Conservation (phyloP, 139 green algal species). For the Zygnema circumcarinatum region DNA sequence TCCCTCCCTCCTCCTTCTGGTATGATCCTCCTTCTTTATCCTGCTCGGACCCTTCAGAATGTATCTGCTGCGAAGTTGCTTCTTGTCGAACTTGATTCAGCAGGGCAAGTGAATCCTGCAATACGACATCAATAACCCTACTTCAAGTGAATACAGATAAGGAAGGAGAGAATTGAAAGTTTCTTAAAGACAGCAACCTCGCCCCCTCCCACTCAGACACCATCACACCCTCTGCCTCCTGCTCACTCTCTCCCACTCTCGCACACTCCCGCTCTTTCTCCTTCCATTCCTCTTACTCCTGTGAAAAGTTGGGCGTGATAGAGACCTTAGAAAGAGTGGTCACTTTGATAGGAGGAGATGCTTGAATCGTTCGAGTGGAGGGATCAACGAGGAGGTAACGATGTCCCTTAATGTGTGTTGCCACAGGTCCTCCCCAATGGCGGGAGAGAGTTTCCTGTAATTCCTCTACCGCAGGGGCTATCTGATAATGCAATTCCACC, state of each 20-base stretch:
- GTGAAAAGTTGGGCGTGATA: too few relatives aligned
- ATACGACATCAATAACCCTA: too few relatives aligned
- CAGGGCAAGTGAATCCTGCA: neutral
- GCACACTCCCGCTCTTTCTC: slow-evolving; percentile 20
- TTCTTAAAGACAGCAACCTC: too few relatives aligned
- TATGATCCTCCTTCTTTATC: neutral
- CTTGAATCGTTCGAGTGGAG: neutral
- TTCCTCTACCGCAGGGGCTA: neutral
- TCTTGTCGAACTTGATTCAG: neutral
- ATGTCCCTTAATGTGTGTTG: slow-evolving; percentile 1
- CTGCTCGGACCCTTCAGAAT: too few relatives aligned
- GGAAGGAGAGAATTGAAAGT: too few relatives aligned
- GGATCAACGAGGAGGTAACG: neutral
- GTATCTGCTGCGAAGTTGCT: too few relatives aligned
- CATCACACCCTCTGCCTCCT: slow-evolving; percentile 1
- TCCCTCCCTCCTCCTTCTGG: neutral
- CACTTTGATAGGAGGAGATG: slow-evolving; percentile 19
- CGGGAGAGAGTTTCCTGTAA: neutral
- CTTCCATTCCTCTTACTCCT: neutral
- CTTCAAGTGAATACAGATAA: too few relatives aligned
- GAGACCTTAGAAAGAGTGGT: slow-evolving; percentile 3
- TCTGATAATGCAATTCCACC: too few relatives aligned
- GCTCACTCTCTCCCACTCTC: slow-evolving; percentile 27
- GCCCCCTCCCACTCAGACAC: slow-evolving; percentile 3
- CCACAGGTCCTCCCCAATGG: neutral